Conservation (phyloP, 164 flowering plant genomes). For the Magnolia sinica region DNA sequence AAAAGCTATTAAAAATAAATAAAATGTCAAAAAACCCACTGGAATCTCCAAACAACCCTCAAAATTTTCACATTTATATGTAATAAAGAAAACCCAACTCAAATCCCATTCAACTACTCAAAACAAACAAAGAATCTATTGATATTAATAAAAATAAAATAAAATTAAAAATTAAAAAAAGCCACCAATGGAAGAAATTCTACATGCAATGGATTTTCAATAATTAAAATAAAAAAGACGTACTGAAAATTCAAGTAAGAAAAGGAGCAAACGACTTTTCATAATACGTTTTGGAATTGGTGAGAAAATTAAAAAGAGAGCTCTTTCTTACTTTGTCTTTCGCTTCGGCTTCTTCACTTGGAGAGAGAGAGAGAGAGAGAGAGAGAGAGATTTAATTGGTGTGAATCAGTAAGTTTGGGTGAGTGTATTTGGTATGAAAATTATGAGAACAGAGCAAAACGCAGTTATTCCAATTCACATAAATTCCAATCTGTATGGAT, state of each 20-base stretch:
- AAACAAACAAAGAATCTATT: neutral
- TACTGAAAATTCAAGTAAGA: neutral
- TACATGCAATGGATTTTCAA: neutral
- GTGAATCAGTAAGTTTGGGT: no score
- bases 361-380: neutral
- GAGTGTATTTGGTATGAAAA: no score
- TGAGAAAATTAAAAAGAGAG: neutral
- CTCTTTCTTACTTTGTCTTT: neutral
- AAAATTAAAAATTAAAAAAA: neutral
- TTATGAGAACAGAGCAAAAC: no score
- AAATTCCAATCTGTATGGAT: no score
- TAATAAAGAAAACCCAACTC: neutral
- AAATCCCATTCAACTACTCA: neutral
- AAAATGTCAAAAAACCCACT: neutral
- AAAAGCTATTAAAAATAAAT: neutral
- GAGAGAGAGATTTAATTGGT: slow-evolving; percentile 2
- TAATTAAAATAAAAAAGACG: neutral
- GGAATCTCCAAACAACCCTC: neutral
- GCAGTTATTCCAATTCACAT: no score
- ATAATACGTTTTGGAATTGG: neutral
- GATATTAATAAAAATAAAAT: neutral
- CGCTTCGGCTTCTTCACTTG: neutral
- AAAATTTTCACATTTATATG: neutral
- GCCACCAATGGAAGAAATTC: neutral
- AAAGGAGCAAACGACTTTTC: neutral